These are phyloP conservation scores for Metrosideros polymorpha DNA, from an alignment of 441 rosid genomes.

Conservation along the genomic window DNA sequence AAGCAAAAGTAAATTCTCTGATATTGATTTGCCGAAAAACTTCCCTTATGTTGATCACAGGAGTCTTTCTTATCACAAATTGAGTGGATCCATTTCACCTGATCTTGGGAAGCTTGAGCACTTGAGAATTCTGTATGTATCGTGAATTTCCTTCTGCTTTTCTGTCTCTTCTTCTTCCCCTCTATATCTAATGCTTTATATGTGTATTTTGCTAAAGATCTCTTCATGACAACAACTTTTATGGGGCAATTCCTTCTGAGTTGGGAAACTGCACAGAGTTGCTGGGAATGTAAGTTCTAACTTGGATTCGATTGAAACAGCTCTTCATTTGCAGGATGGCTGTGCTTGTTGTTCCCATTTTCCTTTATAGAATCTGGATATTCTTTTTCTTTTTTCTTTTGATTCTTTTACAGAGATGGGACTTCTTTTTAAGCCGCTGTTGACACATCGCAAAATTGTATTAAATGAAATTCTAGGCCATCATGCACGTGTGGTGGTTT, in stretches of 20 bases:
- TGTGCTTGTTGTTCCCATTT: not conserved
- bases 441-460: not conserved
- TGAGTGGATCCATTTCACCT: conserved; percentile 16
- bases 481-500: not conserved
- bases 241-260: conserved; percentile 76
- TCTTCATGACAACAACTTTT: conserved; percentile 68
- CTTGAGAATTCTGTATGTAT: conserved; percentile 42
- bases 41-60: not conserved
- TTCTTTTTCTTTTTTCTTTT: not conserved
- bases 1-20: not conserved
- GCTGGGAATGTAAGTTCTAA: conserved; percentile 53
- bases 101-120: conserved; percentile 20
- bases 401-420: not conserved
- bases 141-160: not conserved
- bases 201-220: conserved; percentile 29
- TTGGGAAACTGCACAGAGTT: conserved; percentile 76
- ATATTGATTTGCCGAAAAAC: not conserved
- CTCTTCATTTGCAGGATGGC: not conserved
- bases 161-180: not conserved
- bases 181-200: conserved; percentile 10
- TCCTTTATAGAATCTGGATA: not conserved
- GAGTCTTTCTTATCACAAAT: conserved; percentile 9
- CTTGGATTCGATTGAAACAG: not conserved
- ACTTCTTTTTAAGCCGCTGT: not conserved
- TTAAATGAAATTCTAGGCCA: not conserved